Base-by-base conservation (phyloP, 2,329 filamentous ascomycete species). In the Pseudodiploospora longispora region DNA sequence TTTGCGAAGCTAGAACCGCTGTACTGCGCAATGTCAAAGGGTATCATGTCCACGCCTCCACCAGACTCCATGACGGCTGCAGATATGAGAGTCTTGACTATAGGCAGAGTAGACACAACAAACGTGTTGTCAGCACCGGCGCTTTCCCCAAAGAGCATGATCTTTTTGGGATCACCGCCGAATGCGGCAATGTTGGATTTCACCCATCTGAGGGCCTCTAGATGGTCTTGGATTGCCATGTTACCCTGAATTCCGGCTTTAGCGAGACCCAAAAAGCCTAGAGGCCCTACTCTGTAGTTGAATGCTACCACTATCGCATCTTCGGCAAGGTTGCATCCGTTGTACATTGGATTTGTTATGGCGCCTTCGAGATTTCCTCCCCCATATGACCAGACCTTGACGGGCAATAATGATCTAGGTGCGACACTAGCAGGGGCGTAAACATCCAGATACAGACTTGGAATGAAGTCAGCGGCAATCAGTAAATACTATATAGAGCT, bases 91-190 rank as follows among this genome's bases (percentile, higher is more conserved):
- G 31, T n/a, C 19, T 46, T 48, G 1, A 42, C 46, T 12, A 48
- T 30, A 4, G 43, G 41, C 10, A 49, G 36, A 27, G 46, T 44
- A 4, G 48, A 48, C 2, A 50, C 36, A 4, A 31, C 29, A 9
- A 49, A 50, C 1, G 48, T 43, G 12, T 50, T 44, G 38, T 47
- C 41, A 6, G 30, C 43, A 4, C 48, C 48, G 30, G 48, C 43
- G 29, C 46, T 48, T 30, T 50, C 43, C 5, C 46, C 48, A 12
- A 50, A 55, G 3, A 50, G 45, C 8, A 66, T 68, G 28, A 74
- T 64, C 40, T 67, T 65, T 8, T 52, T 49, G 0, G 63, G 37
- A 48, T 74, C 63, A 7, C 71, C 71, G 5, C 63, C 64, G 47
- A 72, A 51, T 6, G 44, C 40, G 5, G 27, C 47, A 32, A 53